phyloP scores from a whole-genome alignment of 805 yeast species.

The Candida vartiovaarae region DNA sequence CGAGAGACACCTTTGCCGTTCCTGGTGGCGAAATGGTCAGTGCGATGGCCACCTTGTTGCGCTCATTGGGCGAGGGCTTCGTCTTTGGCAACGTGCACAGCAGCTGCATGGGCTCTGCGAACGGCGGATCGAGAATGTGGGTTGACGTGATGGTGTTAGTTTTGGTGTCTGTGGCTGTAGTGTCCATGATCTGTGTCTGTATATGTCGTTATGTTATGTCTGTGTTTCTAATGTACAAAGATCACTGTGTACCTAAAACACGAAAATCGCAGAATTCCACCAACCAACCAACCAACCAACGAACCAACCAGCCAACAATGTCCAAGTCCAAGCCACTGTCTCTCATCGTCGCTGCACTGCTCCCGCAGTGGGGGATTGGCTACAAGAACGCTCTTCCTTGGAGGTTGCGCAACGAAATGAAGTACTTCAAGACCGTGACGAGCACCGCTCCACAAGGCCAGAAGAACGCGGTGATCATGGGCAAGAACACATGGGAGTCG shows the following conservation, averaged over 20 bases:
- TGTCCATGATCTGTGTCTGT: too few species aligned
- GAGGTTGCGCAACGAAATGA: constrained; percentile 79
- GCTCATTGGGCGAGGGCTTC: not conserved
- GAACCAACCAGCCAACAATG: not conserved
- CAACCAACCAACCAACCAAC: too few species aligned
- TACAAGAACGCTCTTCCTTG: constrained; percentile 78
- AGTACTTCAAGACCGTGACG: constrained; percentile 75
- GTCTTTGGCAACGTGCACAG: constrained; percentile 9
- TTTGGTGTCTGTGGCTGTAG: too few species aligned
- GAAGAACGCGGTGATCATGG: constrained; percentile 85
- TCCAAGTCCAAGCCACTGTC: constrained; percentile 34
- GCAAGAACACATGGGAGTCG: constrained; percentile 92
- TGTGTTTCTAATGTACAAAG: too few species aligned
- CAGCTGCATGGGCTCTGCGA: constrained; percentile 10
- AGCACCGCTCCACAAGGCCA: constrained; percentile 24
- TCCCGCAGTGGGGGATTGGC: constrained; percentile 83
- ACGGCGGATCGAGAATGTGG: constrained; percentile 8
- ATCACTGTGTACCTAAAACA: too few species aligned
- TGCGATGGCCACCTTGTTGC: constrained; percentile 10
- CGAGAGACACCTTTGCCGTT: constrained; percentile 2
- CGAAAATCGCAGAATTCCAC: too few species aligned
- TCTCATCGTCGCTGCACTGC: constrained; percentile 78
- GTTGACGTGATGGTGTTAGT: not conserved
- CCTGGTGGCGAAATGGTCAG: constrained; percentile 5
- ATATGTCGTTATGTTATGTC: too few species aligned